Evolutionary conservation across 805 yeast genomes (phyloP), one percentile per base, ranked within the genome.

Genomic region (Metschnikowia kofuensis): DNA sequence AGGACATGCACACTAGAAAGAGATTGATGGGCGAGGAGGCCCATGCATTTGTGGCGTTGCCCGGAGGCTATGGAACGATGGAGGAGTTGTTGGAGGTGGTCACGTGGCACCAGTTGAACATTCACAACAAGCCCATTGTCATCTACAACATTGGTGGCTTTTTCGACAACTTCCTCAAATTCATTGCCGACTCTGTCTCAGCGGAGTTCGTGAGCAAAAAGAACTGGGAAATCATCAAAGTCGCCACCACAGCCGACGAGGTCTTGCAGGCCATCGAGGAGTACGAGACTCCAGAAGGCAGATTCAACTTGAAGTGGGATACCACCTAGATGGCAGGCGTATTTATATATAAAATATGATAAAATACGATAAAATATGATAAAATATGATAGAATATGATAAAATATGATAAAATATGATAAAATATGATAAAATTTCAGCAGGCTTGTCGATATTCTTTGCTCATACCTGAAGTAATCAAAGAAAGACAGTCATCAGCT

Each of bases 61-160:
- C 96, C 12, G 96, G 96, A 53, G 96, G 96, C 2, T 89, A 83
- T 64, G 96, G 96, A 44, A 89, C 96, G 7, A 69, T 88, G 62
- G 96, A 89, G 67, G 96, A 89, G 69, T 74, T 89, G 53, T 83
- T 89, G 84, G 96, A 89, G 71, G 85, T 88, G 47, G 85, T 86
- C 50, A 89, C 96, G 4, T 89, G 96, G 96, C 82, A 83, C 43
- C 96, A 89, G 72, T 75, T 89, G 59, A 94, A 91, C 32, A 89
- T 89, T 56, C 96, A 89, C 66, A 70, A 75, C 53, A 85, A 85
- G 66, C 96, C 96, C 29, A 82, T 89, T 59, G 84, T 89, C 13
- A 62, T 89, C 38, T 83, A 83, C 69, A 89, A 89, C 67, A 76
- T 85, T 47, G 76, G 85, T 66, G 96, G 96, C 0, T 89, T 87